Conservation (phyloP, 129 eudicot species). For the Glebionis coronaria region DNA sequence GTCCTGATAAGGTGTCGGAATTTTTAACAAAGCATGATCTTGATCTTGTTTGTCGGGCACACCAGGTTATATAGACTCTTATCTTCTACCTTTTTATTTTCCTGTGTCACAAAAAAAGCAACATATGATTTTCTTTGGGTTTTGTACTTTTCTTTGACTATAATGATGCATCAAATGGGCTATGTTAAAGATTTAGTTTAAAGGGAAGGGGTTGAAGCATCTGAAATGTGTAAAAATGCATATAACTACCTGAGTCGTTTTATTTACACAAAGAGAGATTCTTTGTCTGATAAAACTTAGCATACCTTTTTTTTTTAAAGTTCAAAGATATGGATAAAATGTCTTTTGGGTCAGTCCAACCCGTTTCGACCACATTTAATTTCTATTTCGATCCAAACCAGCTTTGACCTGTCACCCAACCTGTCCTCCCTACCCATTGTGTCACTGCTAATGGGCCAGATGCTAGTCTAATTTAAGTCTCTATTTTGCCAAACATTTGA, state of each 20-base stretch:
- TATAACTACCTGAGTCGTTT: not conserved
- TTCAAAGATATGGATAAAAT: not conserved
- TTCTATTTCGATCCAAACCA: not conserved
- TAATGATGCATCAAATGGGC: not conserved
- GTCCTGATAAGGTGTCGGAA: conserved; percentile 85
- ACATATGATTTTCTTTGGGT: not conserved
- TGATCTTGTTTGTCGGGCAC: conserved; percentile 95
- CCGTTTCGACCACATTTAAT: not conserved
- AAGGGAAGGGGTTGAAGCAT: not conserved
- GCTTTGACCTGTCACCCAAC: not conserved
- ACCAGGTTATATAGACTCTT: conserved; percentile 54
- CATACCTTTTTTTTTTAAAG: not conserved
- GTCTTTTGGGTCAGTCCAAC: not conserved
- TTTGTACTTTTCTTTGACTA: not conserved
- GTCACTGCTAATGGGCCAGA: not conserved
- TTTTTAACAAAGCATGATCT: conserved; percentile 73
- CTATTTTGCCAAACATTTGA: not conserved
- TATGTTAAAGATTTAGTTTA: not conserved
- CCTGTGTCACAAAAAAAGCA: not conserved
- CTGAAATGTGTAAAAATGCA: not conserved
- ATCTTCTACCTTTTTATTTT: not conserved
- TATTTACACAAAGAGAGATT: not conserved
- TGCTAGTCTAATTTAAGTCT: not conserved
- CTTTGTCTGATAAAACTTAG: not conserved
- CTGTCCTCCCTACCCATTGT: not conserved